These are phyloP conservation scores for Suhomyces xylopsoci DNA, from an alignment of 805 yeast species.

Conservation along the genomic window DNA sequence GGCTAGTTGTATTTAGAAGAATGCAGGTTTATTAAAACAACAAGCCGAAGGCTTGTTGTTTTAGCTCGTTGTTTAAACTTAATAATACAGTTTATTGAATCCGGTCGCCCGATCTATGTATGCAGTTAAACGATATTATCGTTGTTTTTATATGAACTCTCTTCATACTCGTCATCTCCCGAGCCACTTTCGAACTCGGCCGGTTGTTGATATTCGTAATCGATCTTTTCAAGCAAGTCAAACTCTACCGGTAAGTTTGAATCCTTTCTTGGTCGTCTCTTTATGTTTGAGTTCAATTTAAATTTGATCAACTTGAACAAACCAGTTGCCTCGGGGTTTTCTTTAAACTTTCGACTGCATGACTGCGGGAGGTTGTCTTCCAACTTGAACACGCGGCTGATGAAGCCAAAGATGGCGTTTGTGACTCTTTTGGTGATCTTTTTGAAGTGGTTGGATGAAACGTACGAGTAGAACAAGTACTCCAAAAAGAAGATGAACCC, in stretches of 20 bases:
- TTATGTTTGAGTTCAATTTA: constrained; percentile 16
- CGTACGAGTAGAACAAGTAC: constrained; percentile 38
- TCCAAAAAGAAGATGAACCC: constrained; percentile 34
- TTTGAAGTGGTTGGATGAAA: constrained; percentile 27
- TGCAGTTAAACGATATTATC: constrained; percentile 3
- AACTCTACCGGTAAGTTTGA: constrained; percentile 48
- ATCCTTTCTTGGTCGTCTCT: constrained; percentile 50
- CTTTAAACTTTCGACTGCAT: background rate
- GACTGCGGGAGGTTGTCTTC: background rate
- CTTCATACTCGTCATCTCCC: constrained; percentile 4
- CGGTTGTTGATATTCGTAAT: background rate
- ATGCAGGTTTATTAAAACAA: too few species aligned
- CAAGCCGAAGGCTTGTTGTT: too few species aligned
- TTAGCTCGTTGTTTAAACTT: too few species aligned
- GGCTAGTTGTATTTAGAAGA: too few species aligned
- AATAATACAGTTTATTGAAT: background rate
- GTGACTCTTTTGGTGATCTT: constrained; percentile 15
- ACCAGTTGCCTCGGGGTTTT: background rate
- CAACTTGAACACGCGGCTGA: background rate
- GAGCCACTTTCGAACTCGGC: background rate
- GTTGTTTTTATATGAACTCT: background rate
- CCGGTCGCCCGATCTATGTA: background rate
- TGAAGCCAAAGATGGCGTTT: background rate
- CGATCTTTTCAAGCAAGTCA: constrained; percentile 16
- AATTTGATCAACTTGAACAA: constrained; percentile 6